Base-by-base conservation (phyloP, 2,329 filamentous ascomycete genomes). In the Xylaria sp. region DNA sequence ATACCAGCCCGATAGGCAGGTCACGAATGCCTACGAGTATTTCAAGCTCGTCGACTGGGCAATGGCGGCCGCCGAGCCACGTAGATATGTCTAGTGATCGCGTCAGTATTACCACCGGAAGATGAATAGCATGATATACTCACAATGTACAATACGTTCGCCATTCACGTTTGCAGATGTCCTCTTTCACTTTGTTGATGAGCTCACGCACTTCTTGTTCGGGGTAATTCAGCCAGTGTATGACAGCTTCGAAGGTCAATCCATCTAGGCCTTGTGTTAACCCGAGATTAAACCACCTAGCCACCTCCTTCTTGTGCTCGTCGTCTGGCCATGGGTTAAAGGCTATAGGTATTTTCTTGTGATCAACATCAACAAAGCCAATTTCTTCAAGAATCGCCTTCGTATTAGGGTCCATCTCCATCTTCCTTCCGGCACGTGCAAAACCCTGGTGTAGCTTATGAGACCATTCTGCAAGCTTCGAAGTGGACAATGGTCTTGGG, bases 221-320 rank as follows among this genome's bases (percentile, higher is more conserved):
- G 88, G 92, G 36, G 81, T 79, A 59, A 87, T 86, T 56, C 44
- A 71, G 29, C 47, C 89, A 83, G 65, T 89, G 86, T 50, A 87
- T 90, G 75, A 97, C 85, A 7, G 94, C 91, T 39, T 86, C 91
- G 73, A 96, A 79, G 70, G 90, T 90, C 73, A 96, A 82, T 13
- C 90, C 89, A 72, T 93, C 87, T 56, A 96, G 80, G 29, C 91
- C 91, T 74, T 92, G 88, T 11, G 86, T 89, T 72, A 97, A 83
- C 44, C 89, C 90, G 27, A 95, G 82, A 75, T 95, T 94, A 80
- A 96, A 97, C 92, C 92, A 97, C 65, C 89, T 85, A 33, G 92
- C 93, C 60, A 94, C 85, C 50, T 90, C 86, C 68, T 88, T 89
- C 71, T 89, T 84, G 69, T 88, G 84, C 29, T 85, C 82, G 72